These are phyloP conservation scores for Chamaecrista fasciculata DNA, from an alignment of 306 rosid species.

Conservation along the genomic window DNA sequence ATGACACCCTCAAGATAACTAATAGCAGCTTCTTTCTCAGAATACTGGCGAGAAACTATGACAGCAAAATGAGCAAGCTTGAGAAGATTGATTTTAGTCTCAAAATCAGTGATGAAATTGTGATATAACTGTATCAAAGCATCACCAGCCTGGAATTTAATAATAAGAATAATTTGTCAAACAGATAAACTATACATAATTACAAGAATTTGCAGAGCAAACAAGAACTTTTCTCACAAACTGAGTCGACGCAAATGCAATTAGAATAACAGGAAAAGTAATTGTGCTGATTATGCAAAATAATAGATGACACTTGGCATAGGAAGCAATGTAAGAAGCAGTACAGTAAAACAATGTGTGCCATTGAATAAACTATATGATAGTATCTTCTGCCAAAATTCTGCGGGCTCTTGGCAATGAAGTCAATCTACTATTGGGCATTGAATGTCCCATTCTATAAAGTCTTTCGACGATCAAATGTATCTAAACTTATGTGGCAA, in stretches of 20 bases:
- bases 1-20: constrained; percentile 79
- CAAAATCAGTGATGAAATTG: constrained; percentile 96
- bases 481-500: background rate
- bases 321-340: background rate
- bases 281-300: background rate
- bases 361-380: background rate
- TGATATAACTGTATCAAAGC: constrained; percentile 85
- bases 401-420: background rate
- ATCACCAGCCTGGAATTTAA: constrained; percentile 80
- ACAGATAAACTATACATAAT: background rate
- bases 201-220: background rate
- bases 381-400: background rate
- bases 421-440: constrained; percentile 9
- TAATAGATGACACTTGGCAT: background rate
- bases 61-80: constrained; percentile 98
- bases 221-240: background rate
- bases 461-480: background rate
- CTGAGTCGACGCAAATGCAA: background rate
- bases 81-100: constrained; percentile 94
- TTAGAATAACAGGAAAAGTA: background rate
- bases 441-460: background rate
- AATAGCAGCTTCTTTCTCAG: constrained; percentile 88
- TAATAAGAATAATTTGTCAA: constrained; percentile 13
- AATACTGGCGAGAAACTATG: constrained; percentile 81
- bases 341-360: background rate